phyloP scores from a whole-genome alignment of 306 rosid species.

The Hippophae gyantsensis region DNA sequence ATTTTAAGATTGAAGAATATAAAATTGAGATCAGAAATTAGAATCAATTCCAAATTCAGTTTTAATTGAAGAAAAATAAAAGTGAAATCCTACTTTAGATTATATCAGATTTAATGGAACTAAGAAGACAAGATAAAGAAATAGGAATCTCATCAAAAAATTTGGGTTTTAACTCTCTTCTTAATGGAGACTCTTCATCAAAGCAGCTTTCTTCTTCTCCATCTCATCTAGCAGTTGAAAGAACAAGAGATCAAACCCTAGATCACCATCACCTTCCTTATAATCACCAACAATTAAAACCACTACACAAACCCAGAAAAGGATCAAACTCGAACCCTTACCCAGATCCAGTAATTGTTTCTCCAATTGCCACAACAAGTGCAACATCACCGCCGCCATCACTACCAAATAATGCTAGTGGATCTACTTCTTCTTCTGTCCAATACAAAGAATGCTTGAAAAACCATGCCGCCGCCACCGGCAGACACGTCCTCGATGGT shows the following conservation, averaged over 20 bases:
- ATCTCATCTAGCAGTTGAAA: no score
- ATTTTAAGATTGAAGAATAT: no score
- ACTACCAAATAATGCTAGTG: not conserved
- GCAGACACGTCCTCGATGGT: slow-evolving; percentile 78
- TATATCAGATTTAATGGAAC: slow-evolving; percentile 40
- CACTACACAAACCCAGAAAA: slow-evolving; percentile 19
- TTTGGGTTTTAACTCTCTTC: slow-evolving; percentile 32
- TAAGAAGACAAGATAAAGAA: slow-evolving; percentile 38
- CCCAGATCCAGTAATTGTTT: slow-evolving; percentile 20
- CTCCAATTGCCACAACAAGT: slow-evolving; percentile 5
- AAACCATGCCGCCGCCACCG: slow-evolving; percentile 83
- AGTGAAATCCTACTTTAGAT: no score
- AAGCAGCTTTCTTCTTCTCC: slow-evolving; percentile 33
- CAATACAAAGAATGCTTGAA: slow-evolving; percentile 71
- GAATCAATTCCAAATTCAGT: not conserved
- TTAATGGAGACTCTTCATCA: slow-evolving; percentile 28
- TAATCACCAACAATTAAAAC: no score
- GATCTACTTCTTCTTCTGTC: not conserved
- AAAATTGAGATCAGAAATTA: slow-evolving; percentile 14
- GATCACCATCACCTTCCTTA: slow-evolving; percentile 18
- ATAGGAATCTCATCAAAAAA: slow-evolving; percentile 40
- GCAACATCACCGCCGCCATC: not conserved
- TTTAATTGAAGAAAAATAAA: not conserved
- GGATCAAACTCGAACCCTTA: slow-evolving; percentile 37
- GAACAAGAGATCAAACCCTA: slow-evolving; percentile 15